Conservation (phyloP, 2,329 filamentous ascomycete genomes). For the Clonostachys rosea region DNA sequence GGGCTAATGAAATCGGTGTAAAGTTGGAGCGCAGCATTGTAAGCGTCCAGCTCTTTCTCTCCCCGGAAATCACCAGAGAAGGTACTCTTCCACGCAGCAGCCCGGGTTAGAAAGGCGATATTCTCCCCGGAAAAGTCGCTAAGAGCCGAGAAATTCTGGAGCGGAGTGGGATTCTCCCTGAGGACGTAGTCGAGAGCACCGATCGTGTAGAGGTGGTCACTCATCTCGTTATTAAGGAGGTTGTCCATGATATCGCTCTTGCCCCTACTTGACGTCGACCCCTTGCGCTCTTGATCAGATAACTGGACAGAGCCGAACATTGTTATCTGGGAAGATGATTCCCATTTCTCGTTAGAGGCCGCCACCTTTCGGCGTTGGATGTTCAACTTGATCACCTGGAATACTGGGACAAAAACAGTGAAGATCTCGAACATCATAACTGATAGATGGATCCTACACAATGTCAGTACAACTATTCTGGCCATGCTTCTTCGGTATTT, state of each 20-base stretch:
- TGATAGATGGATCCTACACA: constrained; percentile 36
- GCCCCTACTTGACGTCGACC: not conserved
- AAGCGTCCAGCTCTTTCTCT: constrained; percentile 28
- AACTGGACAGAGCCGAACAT: constrained; percentile 7
- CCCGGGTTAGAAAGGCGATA: constrained; percentile 46
- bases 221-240: constrained; percentile 14
- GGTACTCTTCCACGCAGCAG: constrained; percentile 38
- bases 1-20: constrained; percentile 58
- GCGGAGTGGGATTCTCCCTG: constrained; percentile 33
- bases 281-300: constrained; percentile 8
- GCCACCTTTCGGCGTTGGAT: constrained; percentile 12
- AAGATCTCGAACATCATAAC: constrained; percentile 50
- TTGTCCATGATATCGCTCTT: constrained; percentile 2
- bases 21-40: constrained; percentile 53
- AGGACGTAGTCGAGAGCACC: constrained; percentile 44
- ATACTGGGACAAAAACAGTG: constrained; percentile 45
- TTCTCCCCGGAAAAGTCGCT: constrained; percentile 56
- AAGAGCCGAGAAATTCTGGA: constrained; percentile 47
- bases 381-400: constrained; percentile 16
- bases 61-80: constrained; percentile 1
- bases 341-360: constrained; percentile 19
- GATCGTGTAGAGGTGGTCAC: constrained; percentile 44
- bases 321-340: constrained; percentile 14
- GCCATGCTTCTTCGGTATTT: too few species aligned
- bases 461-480: not conserved